A percentile compares a stretch with the other conserved stretches of the same genome.
Evolutionary conservation across 2,329 filamentous ascomycete genomes (phyloP).

Genomic region (Fusarium nygamai): DNA sequence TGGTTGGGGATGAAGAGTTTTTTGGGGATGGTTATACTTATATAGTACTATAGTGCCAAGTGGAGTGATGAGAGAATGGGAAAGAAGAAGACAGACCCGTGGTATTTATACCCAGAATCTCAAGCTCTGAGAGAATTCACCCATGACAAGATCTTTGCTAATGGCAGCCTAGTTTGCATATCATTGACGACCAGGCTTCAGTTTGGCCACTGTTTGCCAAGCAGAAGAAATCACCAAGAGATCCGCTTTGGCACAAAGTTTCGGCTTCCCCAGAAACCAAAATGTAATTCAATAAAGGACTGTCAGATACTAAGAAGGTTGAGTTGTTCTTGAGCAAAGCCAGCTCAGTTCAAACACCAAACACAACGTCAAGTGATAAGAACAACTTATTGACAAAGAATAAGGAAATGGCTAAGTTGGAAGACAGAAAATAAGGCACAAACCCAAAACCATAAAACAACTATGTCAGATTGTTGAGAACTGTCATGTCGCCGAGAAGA

Average conservation of each 20-base stretch:
- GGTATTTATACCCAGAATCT: not conserved
- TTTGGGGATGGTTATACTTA: not conserved
- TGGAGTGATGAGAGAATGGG: not conserved
- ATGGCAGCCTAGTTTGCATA: not conserved
- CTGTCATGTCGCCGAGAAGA: accelerated
- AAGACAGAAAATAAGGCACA: accelerated
- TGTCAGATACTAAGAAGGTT: no score
- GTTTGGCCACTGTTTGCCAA: not conserved
- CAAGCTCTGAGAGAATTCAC: not conserved
- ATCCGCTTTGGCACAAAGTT: not conserved
- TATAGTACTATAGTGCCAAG: not conserved
- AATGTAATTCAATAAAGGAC: not conserved
- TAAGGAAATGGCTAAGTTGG: not conserved
- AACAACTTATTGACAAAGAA: no score
- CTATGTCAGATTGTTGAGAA: accelerated
- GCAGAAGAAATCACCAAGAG: not conserved
- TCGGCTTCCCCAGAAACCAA: not conserved
- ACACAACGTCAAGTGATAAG: accelerated
- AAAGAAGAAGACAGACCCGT: not conserved
- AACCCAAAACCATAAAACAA: accelerated
- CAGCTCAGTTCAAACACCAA: not conserved
- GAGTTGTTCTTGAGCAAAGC: accelerated
- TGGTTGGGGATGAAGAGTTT: not conserved
- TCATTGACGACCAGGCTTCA: not conserved
- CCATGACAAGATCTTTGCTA: accelerated